A percentile compares a stretch with the other conserved stretches of the same genome.
These are phyloP conservation scores for Candida smagusa DNA, from an alignment of 1,139 yeast species.

Conservation along the genomic window DNA sequence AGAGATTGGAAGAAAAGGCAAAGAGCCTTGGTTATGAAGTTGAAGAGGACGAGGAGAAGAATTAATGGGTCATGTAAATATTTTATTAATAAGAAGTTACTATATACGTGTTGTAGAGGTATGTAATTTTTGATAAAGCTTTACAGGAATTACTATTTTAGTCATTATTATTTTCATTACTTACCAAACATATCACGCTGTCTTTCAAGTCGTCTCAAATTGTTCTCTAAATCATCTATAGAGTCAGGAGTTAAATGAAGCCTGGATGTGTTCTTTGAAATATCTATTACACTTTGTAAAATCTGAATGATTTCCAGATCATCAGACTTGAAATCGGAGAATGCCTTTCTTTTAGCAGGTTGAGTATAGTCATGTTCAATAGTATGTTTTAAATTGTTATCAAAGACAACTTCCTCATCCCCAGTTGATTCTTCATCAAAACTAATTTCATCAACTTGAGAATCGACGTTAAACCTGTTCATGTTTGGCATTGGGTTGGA, in stretches of 20 bases:
- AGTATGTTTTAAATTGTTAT: neutral
- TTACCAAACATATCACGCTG: conserved; percentile 1
- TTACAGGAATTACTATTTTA: too few species aligned
- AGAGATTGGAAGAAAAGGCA: conserved; percentile 70
- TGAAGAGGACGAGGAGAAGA: conserved; percentile 20
- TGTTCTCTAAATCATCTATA: conserved; percentile 5
- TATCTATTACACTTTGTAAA: too few species aligned
- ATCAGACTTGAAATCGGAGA: too few species aligned
- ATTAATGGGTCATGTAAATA: neutral
- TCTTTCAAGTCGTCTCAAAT: conserved; percentile 2
- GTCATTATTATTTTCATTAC: neutral
- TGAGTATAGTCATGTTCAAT: neutral
- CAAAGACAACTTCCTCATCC: conserved; percentile 1
- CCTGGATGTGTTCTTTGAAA: too few species aligned
- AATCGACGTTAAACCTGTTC: too few species aligned
- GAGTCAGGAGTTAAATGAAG: neutral
- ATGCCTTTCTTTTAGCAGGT: neutral
- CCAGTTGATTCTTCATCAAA: neutral
- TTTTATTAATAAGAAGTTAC: too few species aligned
- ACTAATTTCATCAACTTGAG: neutral
- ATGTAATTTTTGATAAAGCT: too few species aligned
- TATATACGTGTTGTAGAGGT: too few species aligned
- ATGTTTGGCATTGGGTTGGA: too few species aligned
- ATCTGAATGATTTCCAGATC: too few species aligned
- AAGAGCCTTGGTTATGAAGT: conserved; percentile 59